These are phyloP conservation scores for Brassica nigra DNA, from an alignment of 345 rosid genomes.

Conservation along the genomic window DNA sequence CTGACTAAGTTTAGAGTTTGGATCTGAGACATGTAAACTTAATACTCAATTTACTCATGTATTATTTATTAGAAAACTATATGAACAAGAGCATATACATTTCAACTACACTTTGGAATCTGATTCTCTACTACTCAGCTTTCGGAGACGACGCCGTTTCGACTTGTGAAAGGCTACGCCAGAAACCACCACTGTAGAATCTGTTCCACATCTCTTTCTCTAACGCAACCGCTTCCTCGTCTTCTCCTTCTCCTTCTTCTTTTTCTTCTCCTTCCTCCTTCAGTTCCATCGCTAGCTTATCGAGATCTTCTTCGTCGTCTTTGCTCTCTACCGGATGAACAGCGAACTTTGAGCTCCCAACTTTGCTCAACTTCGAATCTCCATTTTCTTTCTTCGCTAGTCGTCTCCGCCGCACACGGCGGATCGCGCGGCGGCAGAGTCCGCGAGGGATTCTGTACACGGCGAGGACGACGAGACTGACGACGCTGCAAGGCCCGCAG, in stretches of 20 bases:
- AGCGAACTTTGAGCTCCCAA: conserved; percentile 38
- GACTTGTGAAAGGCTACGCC: conserved; percentile 61
- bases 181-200: conserved; percentile 59
- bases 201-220: conserved; percentile 67
- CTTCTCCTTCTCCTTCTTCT: conserved; percentile 27
- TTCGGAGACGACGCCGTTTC: conserved; percentile 20
- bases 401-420: conserved; percentile 35
- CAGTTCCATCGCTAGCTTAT: conserved; percentile 3
- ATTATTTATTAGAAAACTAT: background rate
- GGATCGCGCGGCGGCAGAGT: conserved; percentile 48
- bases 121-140: background rate
- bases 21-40: background rate
- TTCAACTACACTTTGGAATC: background rate
- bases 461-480: conserved; percentile 51
- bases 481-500: conserved; percentile 62
- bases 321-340: conserved; percentile 34
- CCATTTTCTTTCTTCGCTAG: conserved; percentile 22
- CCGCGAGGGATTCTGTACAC: conserved; percentile 58
- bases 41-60: too few species aligned
- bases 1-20: background rate
- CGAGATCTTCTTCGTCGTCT: background rate
- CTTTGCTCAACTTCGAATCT: conserved; percentile 19
- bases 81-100: background rate
- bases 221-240: conserved; percentile 42
- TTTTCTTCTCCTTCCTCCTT: conserved; percentile 12